Percentiles rank a stretch among this genome's conserved stretches.
Evolutionary conservation across 2,329 filamentous ascomycete genomes (phyloP).

Genomic region (Phaeophleospora eucalypticola): DNA sequence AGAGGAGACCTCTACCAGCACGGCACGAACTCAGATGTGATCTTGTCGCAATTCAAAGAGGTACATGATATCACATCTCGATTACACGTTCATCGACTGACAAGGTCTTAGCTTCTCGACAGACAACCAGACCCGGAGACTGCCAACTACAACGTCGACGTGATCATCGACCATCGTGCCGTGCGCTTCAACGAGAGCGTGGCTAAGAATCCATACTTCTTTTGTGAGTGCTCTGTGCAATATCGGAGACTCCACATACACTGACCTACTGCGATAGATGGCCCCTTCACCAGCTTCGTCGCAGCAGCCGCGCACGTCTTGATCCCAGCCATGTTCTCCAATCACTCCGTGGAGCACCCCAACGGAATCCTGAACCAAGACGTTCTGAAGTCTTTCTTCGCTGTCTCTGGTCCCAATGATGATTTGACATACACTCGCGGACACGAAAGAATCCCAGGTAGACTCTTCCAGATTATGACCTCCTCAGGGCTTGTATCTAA

Average conservation of each 20-base stretch:
- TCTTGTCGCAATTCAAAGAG: conserved; percentile 12
- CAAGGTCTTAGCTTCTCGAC: conserved; percentile 2
- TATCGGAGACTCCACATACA: neutral
- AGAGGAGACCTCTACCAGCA: conserved; percentile 29
- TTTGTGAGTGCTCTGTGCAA: conserved; percentile 6
- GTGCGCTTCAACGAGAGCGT: neutral
- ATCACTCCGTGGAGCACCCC: conserved; percentile 33
- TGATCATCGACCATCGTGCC: neutral
- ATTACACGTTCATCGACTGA: neutral
- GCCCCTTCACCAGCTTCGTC: too few species aligned
- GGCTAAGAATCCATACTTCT: conserved; percentile 20
- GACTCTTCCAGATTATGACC: neutral
- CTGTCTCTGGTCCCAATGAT: conserved; percentile 29
- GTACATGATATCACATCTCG: neutral
- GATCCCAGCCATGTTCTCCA: conserved; percentile 32
- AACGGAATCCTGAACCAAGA: conserved; percentile 30
- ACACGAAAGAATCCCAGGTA: conserved; percentile 37
- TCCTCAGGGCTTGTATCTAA: neutral
- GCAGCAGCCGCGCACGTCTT: neutral
- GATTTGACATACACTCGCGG: conserved; percentile 27
- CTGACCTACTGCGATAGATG: neutral
- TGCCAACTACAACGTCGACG: conserved; percentile 4
- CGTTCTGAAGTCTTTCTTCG: conserved; percentile 35
- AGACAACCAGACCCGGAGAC: conserved; percentile 2
- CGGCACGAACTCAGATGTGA: conserved; percentile 10